Conservation (phyloP, 2,329 filamentous ascomycete genomes). For the Rutstroemia sp. region DNA sequence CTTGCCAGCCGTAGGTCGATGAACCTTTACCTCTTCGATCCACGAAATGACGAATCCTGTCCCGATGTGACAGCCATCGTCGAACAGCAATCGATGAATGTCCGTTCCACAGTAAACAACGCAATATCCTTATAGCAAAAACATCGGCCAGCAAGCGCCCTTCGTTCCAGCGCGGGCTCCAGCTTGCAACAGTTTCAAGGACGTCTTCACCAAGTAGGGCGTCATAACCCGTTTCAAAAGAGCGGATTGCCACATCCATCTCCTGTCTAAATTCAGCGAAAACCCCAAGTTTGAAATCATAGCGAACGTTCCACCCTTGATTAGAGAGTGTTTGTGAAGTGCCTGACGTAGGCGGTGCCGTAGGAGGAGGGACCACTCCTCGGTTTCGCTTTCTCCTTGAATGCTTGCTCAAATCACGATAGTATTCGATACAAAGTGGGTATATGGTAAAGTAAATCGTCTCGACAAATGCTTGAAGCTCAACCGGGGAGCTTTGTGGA, state of each 20-base stretch:
- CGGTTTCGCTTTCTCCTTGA: constrained; percentile 79
- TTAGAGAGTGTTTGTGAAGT: constrained; percentile 80
- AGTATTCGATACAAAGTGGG: constrained; percentile 75
- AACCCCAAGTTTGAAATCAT: constrained; percentile 87
- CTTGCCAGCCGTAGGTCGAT: constrained; percentile 85
- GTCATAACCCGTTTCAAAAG: constrained; percentile 83
- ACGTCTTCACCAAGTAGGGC: constrained; percentile 74
- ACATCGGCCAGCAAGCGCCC: constrained; percentile 81
- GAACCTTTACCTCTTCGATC: constrained; percentile 80
- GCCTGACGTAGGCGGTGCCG: constrained; percentile 71
- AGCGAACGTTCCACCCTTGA: constrained; percentile 86
- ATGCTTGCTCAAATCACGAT: constrained; percentile 89
- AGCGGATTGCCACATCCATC: constrained; percentile 77
- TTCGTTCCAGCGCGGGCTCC: constrained; percentile 87
- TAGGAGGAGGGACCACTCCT: constrained; percentile 70
- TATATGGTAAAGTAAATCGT: constrained; percentile 68
- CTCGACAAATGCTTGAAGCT: constrained; percentile 66
- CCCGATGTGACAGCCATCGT: constrained; percentile 71
- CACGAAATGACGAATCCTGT: constrained; percentile 67
- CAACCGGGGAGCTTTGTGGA: constrained; percentile 60
- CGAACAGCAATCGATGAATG: constrained; percentile 74
- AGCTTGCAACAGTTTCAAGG: constrained; percentile 80
- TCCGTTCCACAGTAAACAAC: constrained; percentile 74
- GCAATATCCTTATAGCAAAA: constrained; percentile 70
- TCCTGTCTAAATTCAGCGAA: constrained; percentile 92